A percentile compares a stretch with the other conserved stretches of the same genome.
Conservation (phyloP, 805 yeast genomes). For the Hyphopichia homilentoma region DNA sequence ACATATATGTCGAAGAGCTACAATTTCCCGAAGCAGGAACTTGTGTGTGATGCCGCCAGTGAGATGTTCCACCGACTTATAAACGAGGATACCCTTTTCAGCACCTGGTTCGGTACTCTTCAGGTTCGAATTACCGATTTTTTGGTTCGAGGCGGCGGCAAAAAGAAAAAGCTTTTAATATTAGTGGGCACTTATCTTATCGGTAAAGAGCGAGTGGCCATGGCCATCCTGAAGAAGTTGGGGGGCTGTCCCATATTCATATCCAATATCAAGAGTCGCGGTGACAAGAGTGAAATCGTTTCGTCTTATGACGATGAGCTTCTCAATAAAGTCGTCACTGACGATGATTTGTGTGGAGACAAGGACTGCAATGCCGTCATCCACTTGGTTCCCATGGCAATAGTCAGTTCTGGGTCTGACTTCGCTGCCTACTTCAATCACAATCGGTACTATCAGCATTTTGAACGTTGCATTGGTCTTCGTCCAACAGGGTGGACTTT, state of each 20-base stretch:
- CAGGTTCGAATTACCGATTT: conserved; percentile 42
- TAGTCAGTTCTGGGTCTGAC: conserved; percentile 42
- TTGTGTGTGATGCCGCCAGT: conserved; percentile 61
- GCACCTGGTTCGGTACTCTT: conserved; percentile 29
- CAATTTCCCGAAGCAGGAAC: conserved; percentile 72
- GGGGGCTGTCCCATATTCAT: conserved; percentile 52
- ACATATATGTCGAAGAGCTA: conserved; percentile 78
- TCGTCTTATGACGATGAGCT: conserved; percentile 44
- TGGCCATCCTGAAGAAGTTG: conserved; percentile 53
- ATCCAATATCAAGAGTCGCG: conserved; percentile 42
- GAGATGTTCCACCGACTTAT: conserved; percentile 44
- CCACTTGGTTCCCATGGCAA: conserved; percentile 71
- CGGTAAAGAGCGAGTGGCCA: conserved; percentile 86
- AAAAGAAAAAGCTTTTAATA: conserved; percentile 45
- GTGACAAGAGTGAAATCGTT: conserved; percentile 39
- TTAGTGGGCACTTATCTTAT: conserved; percentile 87
- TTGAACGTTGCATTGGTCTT: conserved; percentile 64
- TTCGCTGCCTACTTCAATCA: conserved; percentile 49
- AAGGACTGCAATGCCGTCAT: conserved; percentile 50
- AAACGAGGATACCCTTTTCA: conserved; percentile 23
- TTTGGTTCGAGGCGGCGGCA: conserved; percentile 8
- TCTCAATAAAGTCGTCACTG: conserved; percentile 24
- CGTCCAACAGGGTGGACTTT: conserved; percentile 93
- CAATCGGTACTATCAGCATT: conserved; percentile 40
- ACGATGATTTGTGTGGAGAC: conserved; percentile 34